Percentiles rank a stretch among this genome's conserved stretches.
Conservation (phyloP, 768 basidiomycete species). For the Albatrellus ellisii region DNA sequence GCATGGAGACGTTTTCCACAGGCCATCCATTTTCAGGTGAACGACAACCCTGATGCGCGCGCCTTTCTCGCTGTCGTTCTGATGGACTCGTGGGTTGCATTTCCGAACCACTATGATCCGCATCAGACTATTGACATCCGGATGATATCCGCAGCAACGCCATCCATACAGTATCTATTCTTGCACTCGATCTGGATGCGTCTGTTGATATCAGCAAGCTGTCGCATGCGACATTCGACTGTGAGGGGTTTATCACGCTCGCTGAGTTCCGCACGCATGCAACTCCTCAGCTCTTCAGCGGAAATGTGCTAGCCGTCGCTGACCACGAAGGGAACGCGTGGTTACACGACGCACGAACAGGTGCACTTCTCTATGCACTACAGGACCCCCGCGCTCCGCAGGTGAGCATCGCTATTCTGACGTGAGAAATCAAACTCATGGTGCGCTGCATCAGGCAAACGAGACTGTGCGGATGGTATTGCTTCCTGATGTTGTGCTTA, state of each 20-base stretch:
- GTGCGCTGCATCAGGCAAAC: not conserved
- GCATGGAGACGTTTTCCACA: not conserved
- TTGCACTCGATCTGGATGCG: not conserved
- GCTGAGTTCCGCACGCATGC: not conserved
- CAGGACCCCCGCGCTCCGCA: not conserved
- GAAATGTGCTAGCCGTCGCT: not conserved
- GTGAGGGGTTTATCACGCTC: not conserved
- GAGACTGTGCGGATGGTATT: conserved; percentile 1
- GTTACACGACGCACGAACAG: not conserved
- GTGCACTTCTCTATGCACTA: not conserved
- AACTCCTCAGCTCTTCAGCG: not conserved
- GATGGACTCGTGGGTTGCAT: no score
- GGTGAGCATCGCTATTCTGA: not conserved
- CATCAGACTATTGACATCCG: no score
- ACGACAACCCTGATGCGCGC: not conserved
- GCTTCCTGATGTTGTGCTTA: conserved; percentile 1
- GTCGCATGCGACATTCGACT: not conserved
- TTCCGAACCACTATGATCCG: no score
- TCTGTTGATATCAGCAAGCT: not conserved
- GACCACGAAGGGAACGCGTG: conserved; percentile 1
- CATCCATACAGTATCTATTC: not conserved
- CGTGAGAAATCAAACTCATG: not conserved
- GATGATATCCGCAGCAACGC: no score
- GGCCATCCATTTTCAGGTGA: not conserved
- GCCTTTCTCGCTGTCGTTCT: not conserved